phyloP scores from a whole-genome alignment of 1,284 basidiomycete species.

The Apiotrichum brassicae region DNA sequence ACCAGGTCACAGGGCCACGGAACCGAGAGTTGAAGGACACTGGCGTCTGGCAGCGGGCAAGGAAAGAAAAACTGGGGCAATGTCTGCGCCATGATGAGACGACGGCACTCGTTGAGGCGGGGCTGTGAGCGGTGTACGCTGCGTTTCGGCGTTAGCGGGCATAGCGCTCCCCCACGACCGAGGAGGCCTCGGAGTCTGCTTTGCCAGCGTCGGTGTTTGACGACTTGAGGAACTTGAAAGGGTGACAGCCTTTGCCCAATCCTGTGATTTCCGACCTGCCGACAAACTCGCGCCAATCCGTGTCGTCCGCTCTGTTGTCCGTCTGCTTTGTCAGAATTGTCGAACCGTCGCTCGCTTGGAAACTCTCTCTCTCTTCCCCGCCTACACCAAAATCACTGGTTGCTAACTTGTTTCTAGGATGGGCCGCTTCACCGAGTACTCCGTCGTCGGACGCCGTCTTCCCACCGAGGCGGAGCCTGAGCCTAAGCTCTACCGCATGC shows the following conservation, averaged over 20 bases:
- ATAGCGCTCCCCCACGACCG: conserved; percentile 10
- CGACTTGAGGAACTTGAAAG: too few relatives aligned
- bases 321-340: too few relatives aligned
- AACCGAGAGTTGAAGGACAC: too few relatives aligned
- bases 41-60: conserved; percentile 16
- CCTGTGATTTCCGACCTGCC: too few relatives aligned
- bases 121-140: conserved; percentile 2
- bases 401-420: conserved; percentile 35
- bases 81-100: conserved; percentile 32
- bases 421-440: conserved; percentile 68
- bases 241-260: too few relatives aligned
- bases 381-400: background rate
- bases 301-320: too few relatives aligned
- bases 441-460: conserved; percentile 95
- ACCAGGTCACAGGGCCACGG: too few relatives aligned
- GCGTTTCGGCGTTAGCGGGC: background rate
- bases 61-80: conserved; percentile 44
- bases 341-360: too few relatives aligned
- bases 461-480: conserved; percentile 88
- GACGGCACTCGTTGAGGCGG: conserved; percentile 16
- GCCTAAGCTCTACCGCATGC: conserved; percentile 87
- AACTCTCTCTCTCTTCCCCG: too few relatives aligned
- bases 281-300: too few relatives aligned
- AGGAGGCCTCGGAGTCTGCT: conserved; percentile 30
- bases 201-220: background rate